Conservation (phyloP, 139 green algal species). For the Astrephomene gubernaculifera region DNA sequence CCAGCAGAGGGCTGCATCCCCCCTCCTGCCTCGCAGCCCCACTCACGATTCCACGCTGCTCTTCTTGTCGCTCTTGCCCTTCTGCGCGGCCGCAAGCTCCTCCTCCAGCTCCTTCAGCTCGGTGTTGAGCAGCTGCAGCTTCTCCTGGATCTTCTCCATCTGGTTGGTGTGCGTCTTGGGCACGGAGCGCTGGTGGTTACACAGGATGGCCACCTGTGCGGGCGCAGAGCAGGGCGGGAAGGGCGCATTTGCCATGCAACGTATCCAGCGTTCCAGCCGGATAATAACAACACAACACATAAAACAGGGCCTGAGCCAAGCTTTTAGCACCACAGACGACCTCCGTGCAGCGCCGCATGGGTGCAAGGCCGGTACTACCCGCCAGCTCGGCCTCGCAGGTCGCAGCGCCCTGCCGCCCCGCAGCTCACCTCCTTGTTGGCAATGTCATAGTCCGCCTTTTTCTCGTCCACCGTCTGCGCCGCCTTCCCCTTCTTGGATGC, state of each 20-base stretch:
- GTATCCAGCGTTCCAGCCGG: no score
- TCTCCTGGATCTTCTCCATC: conserved; percentile 79
- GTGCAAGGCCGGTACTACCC: no score
- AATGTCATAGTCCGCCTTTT: conserved; percentile 92
- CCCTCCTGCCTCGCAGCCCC: background rate
- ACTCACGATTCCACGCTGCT: conserved; percentile 59
- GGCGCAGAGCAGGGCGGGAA: no score
- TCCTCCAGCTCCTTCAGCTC: conserved; percentile 76
- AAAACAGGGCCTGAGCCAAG: no score
- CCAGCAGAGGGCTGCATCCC: no score
- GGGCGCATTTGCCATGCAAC: no score
- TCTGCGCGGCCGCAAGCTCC: conserved; percentile 69
- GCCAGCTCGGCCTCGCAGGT: no score
- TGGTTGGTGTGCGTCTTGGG: conserved; percentile 88
- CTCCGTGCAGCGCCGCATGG: no score
- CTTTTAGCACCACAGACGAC: no score
- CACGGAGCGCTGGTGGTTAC: conserved; percentile 97
- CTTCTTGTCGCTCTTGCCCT: conserved; percentile 71
- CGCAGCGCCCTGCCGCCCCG: no score
- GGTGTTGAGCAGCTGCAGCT: conserved; percentile 52
- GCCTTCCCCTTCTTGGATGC: conserved; percentile 15
- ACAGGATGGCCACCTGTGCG: conserved; percentile 96
- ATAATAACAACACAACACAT: no score
- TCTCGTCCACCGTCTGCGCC: conserved; percentile 67
- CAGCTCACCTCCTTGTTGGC: conserved; percentile 97